These are phyloP conservation scores for Fusarium sp. DNA, from an alignment of 2,329 filamentous ascomycete species.

Conservation along the genomic window DNA sequence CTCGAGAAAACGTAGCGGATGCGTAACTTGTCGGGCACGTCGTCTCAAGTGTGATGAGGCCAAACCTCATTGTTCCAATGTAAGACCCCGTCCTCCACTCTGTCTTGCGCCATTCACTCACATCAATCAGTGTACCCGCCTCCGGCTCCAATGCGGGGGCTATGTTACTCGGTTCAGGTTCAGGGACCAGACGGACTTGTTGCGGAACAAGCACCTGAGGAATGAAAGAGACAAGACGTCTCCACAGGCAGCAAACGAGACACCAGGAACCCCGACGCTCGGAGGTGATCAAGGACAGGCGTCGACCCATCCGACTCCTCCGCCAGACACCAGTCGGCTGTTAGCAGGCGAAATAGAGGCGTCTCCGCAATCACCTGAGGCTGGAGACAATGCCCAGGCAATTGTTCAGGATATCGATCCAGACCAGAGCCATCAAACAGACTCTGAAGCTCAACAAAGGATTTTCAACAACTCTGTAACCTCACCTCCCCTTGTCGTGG, in stretches of 20 bases:
- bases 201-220: background rate
- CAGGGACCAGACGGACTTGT: conserved; percentile 29
- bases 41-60: conserved; percentile 24
- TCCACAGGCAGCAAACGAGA: background rate
- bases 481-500: background rate
- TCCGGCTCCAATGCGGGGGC: conserved; percentile 25
- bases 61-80: conserved; percentile 27
- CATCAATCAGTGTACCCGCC: conserved; percentile 3
- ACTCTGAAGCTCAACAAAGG: background rate
- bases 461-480: background rate
- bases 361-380: background rate
- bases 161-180: conserved; percentile 26
- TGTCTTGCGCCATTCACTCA: background rate
- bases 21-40: conserved; percentile 23
- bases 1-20: background rate
- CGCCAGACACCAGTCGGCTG: background rate
- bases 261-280: background rate
- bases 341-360: background rate
- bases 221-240: background rate
- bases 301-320: background rate
- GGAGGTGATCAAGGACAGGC: background rate
- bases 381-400: background rate
- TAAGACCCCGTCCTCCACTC: background rate
- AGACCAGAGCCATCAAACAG: background rate
- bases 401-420: background rate